phyloP scores from a whole-genome alignment of 192 early-diverging fungal species.

The Backusella macrospora region DNA sequence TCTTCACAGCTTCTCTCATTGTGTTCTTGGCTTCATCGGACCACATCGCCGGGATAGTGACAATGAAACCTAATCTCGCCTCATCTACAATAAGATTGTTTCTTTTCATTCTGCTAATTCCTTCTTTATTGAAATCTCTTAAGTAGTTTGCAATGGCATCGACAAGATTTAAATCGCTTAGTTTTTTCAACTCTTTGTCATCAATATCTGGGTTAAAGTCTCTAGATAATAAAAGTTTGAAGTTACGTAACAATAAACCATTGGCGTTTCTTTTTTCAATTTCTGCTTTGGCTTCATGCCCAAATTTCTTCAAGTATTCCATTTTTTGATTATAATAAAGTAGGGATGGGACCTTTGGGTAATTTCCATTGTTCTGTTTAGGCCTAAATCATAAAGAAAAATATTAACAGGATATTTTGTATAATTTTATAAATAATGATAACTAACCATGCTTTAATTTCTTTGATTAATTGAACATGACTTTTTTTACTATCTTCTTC shows the following conservation, averaged over 20 bases:
- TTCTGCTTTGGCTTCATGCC: not conserved
- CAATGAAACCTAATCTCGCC: too few species aligned
- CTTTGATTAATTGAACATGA: too few species aligned
- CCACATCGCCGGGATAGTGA: too few species aligned
- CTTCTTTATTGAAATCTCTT: too few species aligned
- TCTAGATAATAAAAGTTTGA: not conserved
- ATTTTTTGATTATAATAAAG: too few species aligned
- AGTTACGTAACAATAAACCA: not conserved
- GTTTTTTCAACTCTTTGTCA: not conserved
- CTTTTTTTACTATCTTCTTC: too few species aligned
- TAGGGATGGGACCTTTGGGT: not conserved
- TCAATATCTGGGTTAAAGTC: not conserved
- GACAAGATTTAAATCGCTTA: not conserved
- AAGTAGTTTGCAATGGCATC: not conserved
- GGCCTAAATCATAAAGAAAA: not conserved
- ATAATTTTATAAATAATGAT: too few species aligned
- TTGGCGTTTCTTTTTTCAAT: not conserved
- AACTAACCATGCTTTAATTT: too few species aligned
- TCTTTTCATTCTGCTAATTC: too few species aligned
- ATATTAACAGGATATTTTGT: not conserved
- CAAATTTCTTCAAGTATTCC: not conserved
- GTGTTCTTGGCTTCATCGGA: too few species aligned
- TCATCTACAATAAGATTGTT: too few species aligned
- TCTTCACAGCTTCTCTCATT: too few species aligned
- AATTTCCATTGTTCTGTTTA: not conserved